Conservation (phyloP, 495 filamentous ascomycete genomes). For the Pyronema omphalodes region DNA sequence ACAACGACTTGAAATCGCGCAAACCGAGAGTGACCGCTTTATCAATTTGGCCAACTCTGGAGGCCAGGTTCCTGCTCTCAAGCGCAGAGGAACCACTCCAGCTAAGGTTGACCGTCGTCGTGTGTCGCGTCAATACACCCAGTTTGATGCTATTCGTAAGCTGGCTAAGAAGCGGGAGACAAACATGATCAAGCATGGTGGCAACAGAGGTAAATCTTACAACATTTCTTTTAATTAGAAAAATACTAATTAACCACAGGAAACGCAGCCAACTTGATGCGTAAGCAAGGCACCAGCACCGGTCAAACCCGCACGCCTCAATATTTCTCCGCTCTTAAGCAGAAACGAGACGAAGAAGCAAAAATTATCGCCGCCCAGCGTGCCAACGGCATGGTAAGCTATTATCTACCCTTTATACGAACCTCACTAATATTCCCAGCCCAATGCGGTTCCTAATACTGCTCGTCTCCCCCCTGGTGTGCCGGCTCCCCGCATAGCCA, state of each 20-base stretch:
- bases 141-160: constrained; percentile 91
- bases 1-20: constrained; percentile 21
- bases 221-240: background rate
- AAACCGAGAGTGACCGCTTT: constrained; percentile 10
- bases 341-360: constrained; percentile 62
- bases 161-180: constrained; percentile 85
- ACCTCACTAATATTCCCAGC: constrained; percentile 7
- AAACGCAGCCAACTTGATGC: constrained; percentile 9
- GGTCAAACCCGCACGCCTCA: constrained; percentile 49
- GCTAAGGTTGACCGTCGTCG: constrained; percentile 64
- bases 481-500: constrained; percentile 4
- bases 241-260: background rate
- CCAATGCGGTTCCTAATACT: constrained; percentile 4
- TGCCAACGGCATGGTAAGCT: background rate
- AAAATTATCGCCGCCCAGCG: constrained; percentile 14
- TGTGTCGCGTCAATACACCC: constrained; percentile 63
- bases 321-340: constrained; percentile 73
- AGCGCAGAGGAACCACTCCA: constrained; percentile 18
- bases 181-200: constrained; percentile 60
- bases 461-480: constrained; percentile 8
- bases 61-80: constrained; percentile 11
- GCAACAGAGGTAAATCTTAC: constrained; percentile 23
- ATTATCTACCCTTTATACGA: background rate
- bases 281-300: constrained; percentile 25
- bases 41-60: constrained; percentile 9